These are phyloP conservation scores for Exophiala oligosperma DNA, from an alignment of 2,329 filamentous ascomycete genomes.

Conservation along the genomic window DNA sequence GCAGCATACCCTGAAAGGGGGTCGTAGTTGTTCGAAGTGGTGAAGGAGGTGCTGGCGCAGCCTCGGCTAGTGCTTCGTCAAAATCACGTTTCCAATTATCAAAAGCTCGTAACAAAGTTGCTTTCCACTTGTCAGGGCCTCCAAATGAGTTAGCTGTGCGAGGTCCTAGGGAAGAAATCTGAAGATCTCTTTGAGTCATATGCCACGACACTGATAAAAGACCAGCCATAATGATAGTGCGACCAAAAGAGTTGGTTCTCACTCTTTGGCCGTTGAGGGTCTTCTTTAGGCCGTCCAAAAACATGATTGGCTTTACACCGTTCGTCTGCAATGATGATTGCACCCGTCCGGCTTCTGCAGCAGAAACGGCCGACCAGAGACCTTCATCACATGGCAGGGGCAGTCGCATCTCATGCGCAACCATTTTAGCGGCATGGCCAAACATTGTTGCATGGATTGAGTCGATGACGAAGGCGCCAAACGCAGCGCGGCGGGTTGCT, in stretches of 20 bases:
- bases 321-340: slow-evolving; percentile 78
- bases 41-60: slow-evolving; percentile 36
- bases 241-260: slow-evolving; percentile 86
- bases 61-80: slow-evolving; percentile 72
- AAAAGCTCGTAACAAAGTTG: slow-evolving; percentile 80
- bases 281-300: slow-evolving; percentile 86
- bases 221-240: slow-evolving; percentile 90
- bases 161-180: slow-evolving; percentile 77
- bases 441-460: slow-evolving; percentile 97
- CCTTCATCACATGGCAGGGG: slow-evolving; percentile 90
- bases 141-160: slow-evolving; percentile 73
- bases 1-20: slow-evolving; percentile 36
- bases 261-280: slow-evolving; percentile 84
- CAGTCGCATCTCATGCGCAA: slow-evolving; percentile 89
- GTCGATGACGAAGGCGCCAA: slow-evolving; percentile 91
- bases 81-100: slow-evolving; percentile 94
- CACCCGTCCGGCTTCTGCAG: slow-evolving; percentile 78
- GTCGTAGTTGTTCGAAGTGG: slow-evolving; percentile 49
- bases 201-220: slow-evolving; percentile 94
- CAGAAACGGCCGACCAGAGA: slow-evolving; percentile 86
- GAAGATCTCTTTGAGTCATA: slow-evolving; percentile 93
- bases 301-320: slow-evolving; percentile 80
- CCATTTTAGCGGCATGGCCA: slow-evolving; percentile 94
- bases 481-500: slow-evolving; percentile 82
- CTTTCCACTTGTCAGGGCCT: slow-evolving; percentile 87